Evolutionary conservation across 768 basidiomycete genomes (phyloP), one percentile per base, ranked within the genome.

Genomic region (Cyclocybe cylindracea): DNA sequence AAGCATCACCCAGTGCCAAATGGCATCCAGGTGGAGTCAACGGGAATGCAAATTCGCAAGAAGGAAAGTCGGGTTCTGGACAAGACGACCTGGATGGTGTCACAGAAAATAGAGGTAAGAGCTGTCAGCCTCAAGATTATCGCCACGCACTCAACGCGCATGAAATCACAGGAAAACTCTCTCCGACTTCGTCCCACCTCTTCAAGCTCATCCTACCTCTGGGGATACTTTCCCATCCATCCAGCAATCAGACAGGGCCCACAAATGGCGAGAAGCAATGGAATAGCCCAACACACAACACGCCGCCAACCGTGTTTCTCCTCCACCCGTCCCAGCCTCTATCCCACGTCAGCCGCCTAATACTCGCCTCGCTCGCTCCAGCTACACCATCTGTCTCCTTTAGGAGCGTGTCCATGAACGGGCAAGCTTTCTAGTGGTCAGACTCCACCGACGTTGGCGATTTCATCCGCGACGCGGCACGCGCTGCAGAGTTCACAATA

Each of bases 241-340:
- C 39, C 24, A 51, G 52, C 51, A 51, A 41, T 54, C 42, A 35
- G 47, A 32, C 46, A 46, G 35, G 51, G 39, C 40, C 51, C 44
- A 39, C 44, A 42, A 45, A 24, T 13, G 47, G 38, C 47, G 39
- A 41, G 39, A 52, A 41, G 39, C 18, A 32, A 46, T 24, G 24
- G 32, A 39, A 54, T 45, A 39, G 34, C 32, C 38, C 43, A 11
- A 16, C 34, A 32, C 18, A 48, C 43, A 48, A 45, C 3, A 33
- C 52, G 51, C 65, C 68, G 40, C 72, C 84, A 62, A 60, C 79
- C 57, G 82, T 86, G 4, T 78, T 87, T 53, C 78, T 88, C 5
- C 72, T 88, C 0, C 86, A 87, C 53, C 85, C 86, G 4, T 79
- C 82, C 0, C 86, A 88, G 57, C 86, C 86, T 0, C 76, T 88